phyloP scores from a whole-genome alignment of 257 asterid genomes.

The Galeopsis tetrahit region DNA sequence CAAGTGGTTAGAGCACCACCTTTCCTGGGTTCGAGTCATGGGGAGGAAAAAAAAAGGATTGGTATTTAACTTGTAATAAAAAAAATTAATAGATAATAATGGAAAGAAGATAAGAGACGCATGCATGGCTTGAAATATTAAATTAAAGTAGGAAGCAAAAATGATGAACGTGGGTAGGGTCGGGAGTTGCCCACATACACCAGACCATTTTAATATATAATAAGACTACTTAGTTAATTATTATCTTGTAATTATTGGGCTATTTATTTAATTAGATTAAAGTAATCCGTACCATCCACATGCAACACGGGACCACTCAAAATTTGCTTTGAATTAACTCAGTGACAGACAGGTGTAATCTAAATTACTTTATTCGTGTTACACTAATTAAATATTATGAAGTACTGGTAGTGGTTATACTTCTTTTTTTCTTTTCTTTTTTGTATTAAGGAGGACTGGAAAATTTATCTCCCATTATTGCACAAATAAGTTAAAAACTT shows the following conservation, averaged over 20 bases:
- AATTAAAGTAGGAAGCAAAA: constrained; percentile 30
- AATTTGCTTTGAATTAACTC: constrained; percentile 34
- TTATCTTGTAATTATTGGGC: constrained; percentile 58
- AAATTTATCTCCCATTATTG: no score
- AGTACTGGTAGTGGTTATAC: no score
- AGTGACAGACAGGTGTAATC: constrained; percentile 48
- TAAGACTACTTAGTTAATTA: constrained; percentile 51
- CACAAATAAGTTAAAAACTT: no score
- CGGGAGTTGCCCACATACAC: constrained; percentile 38
- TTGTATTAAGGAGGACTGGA: no score
- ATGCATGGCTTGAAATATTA: constrained; percentile 17
- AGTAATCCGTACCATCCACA: constrained; percentile 41
- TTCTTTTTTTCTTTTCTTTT: no score
- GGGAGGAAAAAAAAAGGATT: no score
- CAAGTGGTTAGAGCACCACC: no score
- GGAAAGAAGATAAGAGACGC: neutral
- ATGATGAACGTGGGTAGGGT: constrained; percentile 68
- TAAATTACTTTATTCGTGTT: neutral
- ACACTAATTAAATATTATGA: no score
- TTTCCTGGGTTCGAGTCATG: no score
- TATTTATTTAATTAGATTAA: constrained; percentile 28
- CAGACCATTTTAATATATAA: constrained; percentile 35
- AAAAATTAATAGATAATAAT: neutral
- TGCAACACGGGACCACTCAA: constrained; percentile 53
- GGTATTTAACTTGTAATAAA: no score